Conservation (phyloP, 2,329 filamentous ascomycete genomes). For the Fusarium incarnatum region DNA sequence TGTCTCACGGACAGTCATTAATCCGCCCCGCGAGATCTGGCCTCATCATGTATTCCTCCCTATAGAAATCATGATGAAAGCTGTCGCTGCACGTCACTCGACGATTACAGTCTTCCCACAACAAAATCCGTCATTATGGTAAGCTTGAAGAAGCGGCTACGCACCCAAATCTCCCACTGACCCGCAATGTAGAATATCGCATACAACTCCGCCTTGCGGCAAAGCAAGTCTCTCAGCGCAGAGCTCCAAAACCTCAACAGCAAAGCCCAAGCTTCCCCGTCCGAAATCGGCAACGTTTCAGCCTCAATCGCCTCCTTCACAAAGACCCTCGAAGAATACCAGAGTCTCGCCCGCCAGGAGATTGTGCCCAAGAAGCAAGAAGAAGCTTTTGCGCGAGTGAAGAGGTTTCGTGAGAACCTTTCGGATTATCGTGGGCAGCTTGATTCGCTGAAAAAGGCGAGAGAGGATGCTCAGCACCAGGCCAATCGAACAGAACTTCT, state of each 20-base stretch:
- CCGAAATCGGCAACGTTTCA: conserved; percentile 75
- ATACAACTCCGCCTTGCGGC: conserved; percentile 87
- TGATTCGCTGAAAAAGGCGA: conserved; percentile 78
- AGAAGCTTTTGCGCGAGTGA: conserved; percentile 86
- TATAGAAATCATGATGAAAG: conserved; percentile 40
- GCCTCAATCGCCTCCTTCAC: conserved; percentile 83
- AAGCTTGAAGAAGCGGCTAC: neutral
- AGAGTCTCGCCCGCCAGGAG: conserved; percentile 85
- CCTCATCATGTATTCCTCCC: conserved; percentile 39
- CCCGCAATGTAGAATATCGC: conserved; percentile 72
- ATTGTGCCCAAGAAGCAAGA: conserved; percentile 91
- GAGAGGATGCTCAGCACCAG: conserved; percentile 77
- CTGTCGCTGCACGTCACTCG: conserved; percentile 18
- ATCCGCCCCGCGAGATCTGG: conserved; percentile 46
- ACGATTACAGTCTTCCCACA: conserved; percentile 14
- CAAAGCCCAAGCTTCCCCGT: conserved; percentile 70
- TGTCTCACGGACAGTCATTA: conserved; percentile 17
- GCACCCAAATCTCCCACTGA: fast-evolving
- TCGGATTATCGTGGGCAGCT: conserved; percentile 82
- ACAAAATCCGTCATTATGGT: conserved; percentile 45
- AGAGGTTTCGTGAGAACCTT: conserved; percentile 86
- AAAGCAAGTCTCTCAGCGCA: conserved; percentile 81
- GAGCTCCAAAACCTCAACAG: conserved; percentile 78
- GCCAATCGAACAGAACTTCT: conserved; percentile 83
- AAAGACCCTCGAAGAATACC: conserved; percentile 93